Percentiles rank a stretch among this genome's conserved stretches.
These are phyloP conservation scores for Mucor lusitanicus DNA, from an alignment of 371 early-diverging fungal species.

Conservation along the genomic window DNA sequence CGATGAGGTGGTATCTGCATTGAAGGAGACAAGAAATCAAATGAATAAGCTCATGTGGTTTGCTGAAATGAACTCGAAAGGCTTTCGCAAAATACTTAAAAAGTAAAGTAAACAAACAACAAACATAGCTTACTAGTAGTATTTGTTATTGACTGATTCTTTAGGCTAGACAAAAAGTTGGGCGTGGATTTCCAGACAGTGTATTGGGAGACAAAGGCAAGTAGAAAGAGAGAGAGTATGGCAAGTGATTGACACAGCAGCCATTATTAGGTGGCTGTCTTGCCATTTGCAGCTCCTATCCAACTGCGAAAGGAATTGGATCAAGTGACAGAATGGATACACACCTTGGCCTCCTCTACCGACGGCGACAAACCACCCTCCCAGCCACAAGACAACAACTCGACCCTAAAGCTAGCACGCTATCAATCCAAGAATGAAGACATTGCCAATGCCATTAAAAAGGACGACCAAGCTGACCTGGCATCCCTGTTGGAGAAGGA, in stretches of 20 bases:
- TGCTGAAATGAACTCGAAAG: slow-evolving; percentile 68
- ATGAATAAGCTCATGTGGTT: slow-evolving; percentile 64
- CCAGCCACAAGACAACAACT: not conserved
- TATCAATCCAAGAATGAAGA: slow-evolving; percentile 24
- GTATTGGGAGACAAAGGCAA: slow-evolving; percentile 60
- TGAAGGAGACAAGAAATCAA: slow-evolving; percentile 62
- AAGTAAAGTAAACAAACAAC: slow-evolving; percentile 49
- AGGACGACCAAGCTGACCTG: slow-evolving; percentile 15
- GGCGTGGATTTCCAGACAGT: slow-evolving; percentile 44
- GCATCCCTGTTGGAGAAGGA: slow-evolving; percentile 12
- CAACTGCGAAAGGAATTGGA: slow-evolving; percentile 34
- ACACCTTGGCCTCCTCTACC: not conserved
- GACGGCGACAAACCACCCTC: not conserved
- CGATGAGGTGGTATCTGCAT: slow-evolving; percentile 57
- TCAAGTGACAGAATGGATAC: slow-evolving; percentile 30
- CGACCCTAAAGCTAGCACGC: slow-evolving; percentile 17
- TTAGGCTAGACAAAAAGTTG: slow-evolving; percentile 67
- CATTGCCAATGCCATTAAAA: slow-evolving; percentile 21
- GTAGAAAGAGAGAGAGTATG: no score
- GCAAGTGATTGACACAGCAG: not conserved
- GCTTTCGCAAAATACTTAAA: slow-evolving; percentile 72
- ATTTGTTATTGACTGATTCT: not conserved
- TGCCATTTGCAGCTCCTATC: slow-evolving; percentile 38
- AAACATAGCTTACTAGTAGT: not conserved
- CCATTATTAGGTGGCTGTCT: slow-evolving; percentile 28